Evolutionary conservation across 495 filamentous ascomycete species (phyloP).

Genomic region (Podospora pseudopauciseta): DNA sequence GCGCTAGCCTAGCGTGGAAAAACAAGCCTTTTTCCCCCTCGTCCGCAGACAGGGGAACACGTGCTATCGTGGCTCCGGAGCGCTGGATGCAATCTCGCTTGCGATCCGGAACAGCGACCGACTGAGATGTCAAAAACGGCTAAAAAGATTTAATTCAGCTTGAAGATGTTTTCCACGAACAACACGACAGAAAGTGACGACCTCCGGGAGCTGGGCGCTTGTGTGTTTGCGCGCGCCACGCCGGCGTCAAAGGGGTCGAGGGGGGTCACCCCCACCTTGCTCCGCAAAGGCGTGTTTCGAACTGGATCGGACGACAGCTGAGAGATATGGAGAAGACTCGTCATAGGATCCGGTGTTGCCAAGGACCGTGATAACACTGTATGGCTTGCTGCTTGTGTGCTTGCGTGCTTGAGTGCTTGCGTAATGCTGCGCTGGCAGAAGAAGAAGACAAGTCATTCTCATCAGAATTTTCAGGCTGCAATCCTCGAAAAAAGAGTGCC

Average conservation of each 20-base stretch:
- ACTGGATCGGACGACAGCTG: conserved; percentile 5
- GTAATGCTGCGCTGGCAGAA: neutral
- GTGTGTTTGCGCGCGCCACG: neutral
- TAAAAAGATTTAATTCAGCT: neutral
- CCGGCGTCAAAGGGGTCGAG: neutral
- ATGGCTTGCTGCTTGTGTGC: neutral
- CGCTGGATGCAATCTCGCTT: conserved; percentile 37
- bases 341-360: neutral
- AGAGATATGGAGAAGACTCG: neutral
- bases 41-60: conserved; percentile 22
- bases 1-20: conserved; percentile 17
- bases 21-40: conserved; percentile 31
- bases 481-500: conserved; percentile 10
- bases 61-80: conserved; percentile 24
- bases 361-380: neutral
- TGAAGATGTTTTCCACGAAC: neutral
- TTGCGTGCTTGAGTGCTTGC: neutral
- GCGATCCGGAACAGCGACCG: conserved; percentile 16
- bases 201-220: neutral
- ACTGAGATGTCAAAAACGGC: conserved; percentile 4
- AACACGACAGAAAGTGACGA: neutral
- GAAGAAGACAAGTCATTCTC: neutral
- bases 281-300: conserved; percentile 11
- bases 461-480: neutral
- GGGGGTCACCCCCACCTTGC: neutral